phyloP scores from a whole-genome alignment of 164 flowering plant genomes.

The Taxillus chinensis region DNA sequence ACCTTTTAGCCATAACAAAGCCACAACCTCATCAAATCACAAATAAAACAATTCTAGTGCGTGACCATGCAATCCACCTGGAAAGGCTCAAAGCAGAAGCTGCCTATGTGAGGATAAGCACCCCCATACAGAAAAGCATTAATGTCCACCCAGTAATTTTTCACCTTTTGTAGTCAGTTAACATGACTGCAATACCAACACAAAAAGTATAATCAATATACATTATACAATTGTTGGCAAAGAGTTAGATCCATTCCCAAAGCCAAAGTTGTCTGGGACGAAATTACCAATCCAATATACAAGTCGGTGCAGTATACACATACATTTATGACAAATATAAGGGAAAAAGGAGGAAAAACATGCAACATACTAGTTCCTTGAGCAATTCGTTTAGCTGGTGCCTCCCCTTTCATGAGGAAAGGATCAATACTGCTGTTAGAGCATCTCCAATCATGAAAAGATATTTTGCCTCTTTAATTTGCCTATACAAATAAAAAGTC shows the following conservation, averaged over 20 bases:
- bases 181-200: conserved; percentile 23
- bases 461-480: no score
- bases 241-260: no score
- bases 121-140: conserved; percentile 57
- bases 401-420: conserved; percentile 25
- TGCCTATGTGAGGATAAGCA: conserved; percentile 51
- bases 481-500: no score
- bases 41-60: no score
- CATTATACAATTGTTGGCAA: background rate
- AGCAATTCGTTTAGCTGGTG: conserved; percentile 23
- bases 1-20: no score
- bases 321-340: no score
- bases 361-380: conserved; percentile 26
- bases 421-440: conserved; percentile 13
- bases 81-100: conserved; percentile 56
- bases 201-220: conserved; percentile 1
- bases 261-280: no score
- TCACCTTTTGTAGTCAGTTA: conserved; percentile 43
- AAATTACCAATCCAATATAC: no score
- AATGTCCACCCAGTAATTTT: conserved; percentile 76
- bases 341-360: background rate
- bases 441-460: no score
- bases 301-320: no score
- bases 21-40: no score
- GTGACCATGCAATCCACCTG: conserved; percentile 29